Percentiles rank a stretch among this genome's conserved stretches.
These are phyloP conservation scores for Pestalotiopsis fici DNA, from an alignment of 2,329 filamentous ascomycete genomes.

Conservation along the genomic window DNA sequence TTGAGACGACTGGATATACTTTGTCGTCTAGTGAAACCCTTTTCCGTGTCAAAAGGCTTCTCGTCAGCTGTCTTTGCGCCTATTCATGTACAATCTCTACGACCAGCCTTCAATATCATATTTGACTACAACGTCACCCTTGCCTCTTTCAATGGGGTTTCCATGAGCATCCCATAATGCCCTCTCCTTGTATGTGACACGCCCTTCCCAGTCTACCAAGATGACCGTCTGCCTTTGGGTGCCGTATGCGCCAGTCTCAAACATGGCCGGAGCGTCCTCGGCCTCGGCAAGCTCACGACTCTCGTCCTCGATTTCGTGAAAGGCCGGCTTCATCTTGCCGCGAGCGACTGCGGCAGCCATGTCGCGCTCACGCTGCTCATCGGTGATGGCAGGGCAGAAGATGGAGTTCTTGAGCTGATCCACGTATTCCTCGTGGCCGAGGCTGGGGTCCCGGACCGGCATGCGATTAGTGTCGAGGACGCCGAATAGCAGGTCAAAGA, in stretches of 20 bases:
- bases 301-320: slow-evolving; percentile 36
- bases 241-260: slow-evolving; percentile 63
- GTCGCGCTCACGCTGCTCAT: slow-evolving; percentile 42
- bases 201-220: slow-evolving; percentile 63
- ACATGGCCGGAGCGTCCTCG: slow-evolving; percentile 37
- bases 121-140: slow-evolving; percentile 56
- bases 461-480: slow-evolving; percentile 61
- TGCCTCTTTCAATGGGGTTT: slow-evolving; percentile 51
- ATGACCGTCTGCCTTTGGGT: slow-evolving; percentile 66
- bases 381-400: slow-evolving; percentile 61
- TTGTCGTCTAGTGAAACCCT: background rate
- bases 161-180: slow-evolving; percentile 62
- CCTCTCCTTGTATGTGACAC: slow-evolving; percentile 60
- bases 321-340: slow-evolving; percentile 38
- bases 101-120: slow-evolving; percentile 46
- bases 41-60: background rate
- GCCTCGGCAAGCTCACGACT: slow-evolving; percentile 33
- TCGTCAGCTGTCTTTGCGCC: background rate
- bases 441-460: slow-evolving; percentile 38
- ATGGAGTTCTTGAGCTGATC: slow-evolving; percentile 58
- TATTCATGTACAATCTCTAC: background rate
- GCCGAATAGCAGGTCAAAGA: slow-evolving; percentile 53
- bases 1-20: too few species aligned
- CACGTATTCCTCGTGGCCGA: slow-evolving; percentile 56
- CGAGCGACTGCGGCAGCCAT: slow-evolving; percentile 41